phyloP scores from a whole-genome alignment of 305 asterid species.

The Solanum hybrid region DNA sequence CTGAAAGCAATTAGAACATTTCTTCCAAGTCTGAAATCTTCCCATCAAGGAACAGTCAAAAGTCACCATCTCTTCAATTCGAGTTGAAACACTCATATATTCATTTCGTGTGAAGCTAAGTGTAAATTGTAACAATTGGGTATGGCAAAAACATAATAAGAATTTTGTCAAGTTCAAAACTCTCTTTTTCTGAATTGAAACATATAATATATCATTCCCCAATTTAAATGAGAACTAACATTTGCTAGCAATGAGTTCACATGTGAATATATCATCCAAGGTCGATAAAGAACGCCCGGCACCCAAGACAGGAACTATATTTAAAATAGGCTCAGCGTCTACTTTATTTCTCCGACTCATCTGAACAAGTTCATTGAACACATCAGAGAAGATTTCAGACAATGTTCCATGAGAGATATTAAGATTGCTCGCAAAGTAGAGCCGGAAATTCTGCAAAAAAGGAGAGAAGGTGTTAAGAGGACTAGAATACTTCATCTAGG shows the following conservation, averaged over 20 bases:
- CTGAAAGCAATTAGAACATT: neutral
- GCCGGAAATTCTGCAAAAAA: slow-evolving; percentile 52
- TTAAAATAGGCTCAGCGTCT: slow-evolving; percentile 31
- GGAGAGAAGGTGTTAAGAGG: slow-evolving; percentile 5
- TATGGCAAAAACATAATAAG: neutral
- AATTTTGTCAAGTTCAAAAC: neutral
- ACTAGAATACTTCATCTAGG: neutral
- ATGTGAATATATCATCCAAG: slow-evolving; percentile 46
- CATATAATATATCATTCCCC: neutral
- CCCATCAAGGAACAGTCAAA: neutral
- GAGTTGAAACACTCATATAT: neutral
- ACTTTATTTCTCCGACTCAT: slow-evolving; percentile 26
- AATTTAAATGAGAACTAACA: slow-evolving; percentile 15
- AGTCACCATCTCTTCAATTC: neutral
- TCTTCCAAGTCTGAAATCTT: neutral
- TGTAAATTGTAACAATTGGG: neutral
- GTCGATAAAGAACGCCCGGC: slow-evolving; percentile 47
- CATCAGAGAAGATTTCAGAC: slow-evolving; percentile 37
- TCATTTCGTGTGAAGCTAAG: neutral
- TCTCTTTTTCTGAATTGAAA: neutral
- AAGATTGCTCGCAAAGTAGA: slow-evolving; percentile 39
- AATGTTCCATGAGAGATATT: slow-evolving; percentile 32
- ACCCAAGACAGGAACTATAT: slow-evolving; percentile 66
- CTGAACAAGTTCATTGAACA: slow-evolving; percentile 43
- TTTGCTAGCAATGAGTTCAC: slow-evolving; percentile 69